phyloP scores from a whole-genome alignment of 176 grass and related monocot genomes.

The Raddia distichophylla region DNA sequence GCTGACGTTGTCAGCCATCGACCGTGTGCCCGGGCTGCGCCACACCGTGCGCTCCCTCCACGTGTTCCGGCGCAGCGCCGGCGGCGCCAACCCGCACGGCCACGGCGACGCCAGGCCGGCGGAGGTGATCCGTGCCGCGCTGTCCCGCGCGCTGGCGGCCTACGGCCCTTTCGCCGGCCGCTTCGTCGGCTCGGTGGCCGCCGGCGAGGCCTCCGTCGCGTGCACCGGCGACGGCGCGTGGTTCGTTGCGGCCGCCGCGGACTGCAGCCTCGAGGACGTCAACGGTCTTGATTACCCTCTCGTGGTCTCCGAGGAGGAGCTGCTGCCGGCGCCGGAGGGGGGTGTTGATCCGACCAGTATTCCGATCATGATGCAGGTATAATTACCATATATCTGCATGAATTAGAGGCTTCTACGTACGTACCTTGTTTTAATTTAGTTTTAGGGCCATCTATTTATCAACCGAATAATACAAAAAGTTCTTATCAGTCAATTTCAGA shows the following conservation, averaged over 20 bases:
- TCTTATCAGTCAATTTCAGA: too few species aligned
- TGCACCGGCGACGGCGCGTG: constrained; percentile 65
- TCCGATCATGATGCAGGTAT: constrained; percentile 74
- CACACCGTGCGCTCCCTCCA: constrained; percentile 68
- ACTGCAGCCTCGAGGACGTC: constrained; percentile 65
- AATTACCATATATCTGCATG: not conserved
- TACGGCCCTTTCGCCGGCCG: constrained; percentile 76
- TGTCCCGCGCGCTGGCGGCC: constrained; percentile 58
- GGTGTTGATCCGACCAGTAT: constrained; percentile 50
- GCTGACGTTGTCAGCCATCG: constrained; percentile 58
- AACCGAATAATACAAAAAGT: too few species aligned
- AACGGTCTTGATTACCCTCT: constrained; percentile 69
- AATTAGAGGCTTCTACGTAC: not conserved
- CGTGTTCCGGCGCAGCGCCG: constrained; percentile 45
- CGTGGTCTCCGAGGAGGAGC: constrained; percentile 56
- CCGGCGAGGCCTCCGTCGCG: constrained; percentile 45
- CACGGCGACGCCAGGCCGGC: constrained; percentile 28
- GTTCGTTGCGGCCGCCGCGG: constrained; percentile 62
- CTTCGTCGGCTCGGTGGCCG: constrained; percentile 37
- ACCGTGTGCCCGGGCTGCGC: constrained; percentile 61
- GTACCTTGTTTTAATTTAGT: not conserved
- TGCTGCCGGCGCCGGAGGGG: constrained; percentile 46
- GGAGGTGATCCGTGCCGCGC: constrained; percentile 47
- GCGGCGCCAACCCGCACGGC: not conserved
- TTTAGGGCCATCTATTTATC: too few species aligned